These are phyloP conservation scores for Monilinia fructicola DNA, from an alignment of 2,329 filamentous ascomycete genomes.

Conservation along the genomic window DNA sequence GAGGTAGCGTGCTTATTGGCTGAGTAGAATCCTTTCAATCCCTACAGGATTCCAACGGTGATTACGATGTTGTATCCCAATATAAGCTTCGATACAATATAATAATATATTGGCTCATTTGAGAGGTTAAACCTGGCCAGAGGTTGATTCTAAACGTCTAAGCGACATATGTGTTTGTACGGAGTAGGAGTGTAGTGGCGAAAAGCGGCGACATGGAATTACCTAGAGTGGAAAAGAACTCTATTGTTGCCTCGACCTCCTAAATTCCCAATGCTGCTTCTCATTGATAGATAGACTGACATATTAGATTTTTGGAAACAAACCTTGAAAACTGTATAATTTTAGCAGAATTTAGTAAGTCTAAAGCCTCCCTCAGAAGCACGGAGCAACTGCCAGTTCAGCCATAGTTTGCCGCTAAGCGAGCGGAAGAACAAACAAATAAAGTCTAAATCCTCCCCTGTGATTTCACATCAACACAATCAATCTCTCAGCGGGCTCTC, in stretches of 20 bases:
- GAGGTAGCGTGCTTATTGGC: background rate
- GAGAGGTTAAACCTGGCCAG: background rate
- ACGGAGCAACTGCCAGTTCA: slow-evolving; percentile 19
- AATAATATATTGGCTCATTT: slow-evolving; percentile 1
- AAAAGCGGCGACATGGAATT: background rate
- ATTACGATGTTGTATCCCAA: slow-evolving; percentile 3
- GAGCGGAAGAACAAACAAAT: slow-evolving; percentile 13
- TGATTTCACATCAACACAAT: slow-evolving; percentile 17
- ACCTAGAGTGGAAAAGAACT: slow-evolving; percentile 2
- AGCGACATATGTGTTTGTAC: too few relatives aligned
- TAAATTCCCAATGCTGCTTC: background rate
- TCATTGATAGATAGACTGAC: background rate
- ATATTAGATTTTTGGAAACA: slow-evolving; percentile 4
- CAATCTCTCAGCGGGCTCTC: slow-evolving; percentile 1
- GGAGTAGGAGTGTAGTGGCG: background rate
- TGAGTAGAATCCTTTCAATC: background rate
- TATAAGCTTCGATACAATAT: background rate
- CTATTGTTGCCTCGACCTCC: background rate
- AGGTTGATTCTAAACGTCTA: background rate
- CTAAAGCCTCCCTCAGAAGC: slow-evolving; percentile 2
- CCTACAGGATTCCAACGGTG: background rate
- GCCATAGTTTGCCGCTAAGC: slow-evolving; percentile 18
- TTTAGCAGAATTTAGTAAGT: slow-evolving; percentile 3
- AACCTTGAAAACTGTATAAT: slow-evolving; percentile 8
- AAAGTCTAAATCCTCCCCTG: slow-evolving; percentile 18